Base-by-base conservation (phyloP, 2,329 filamentous ascomycete species). In the Talaromyces sp. region DNA sequence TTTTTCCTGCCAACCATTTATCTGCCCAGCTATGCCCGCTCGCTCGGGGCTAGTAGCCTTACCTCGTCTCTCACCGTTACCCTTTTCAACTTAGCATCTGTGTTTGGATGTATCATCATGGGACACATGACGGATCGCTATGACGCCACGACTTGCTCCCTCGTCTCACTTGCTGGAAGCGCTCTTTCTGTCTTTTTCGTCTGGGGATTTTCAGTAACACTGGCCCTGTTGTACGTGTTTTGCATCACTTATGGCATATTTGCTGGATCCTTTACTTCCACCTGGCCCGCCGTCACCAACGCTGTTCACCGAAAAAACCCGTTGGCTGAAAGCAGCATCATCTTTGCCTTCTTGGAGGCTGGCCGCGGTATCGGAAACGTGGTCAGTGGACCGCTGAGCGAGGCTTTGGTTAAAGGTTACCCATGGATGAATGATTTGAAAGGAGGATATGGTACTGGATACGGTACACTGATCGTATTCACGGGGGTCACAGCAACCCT, bases 351-450 rank as follows among this genome's bases (percentile, higher is more conserved):
- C 15, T 71, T 84, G 58, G 76, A 77, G 10, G 78, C 78, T 9
- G 81, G 81, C 0, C 79, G 81, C 52, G 82, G 82, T 0, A 74
- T 84, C 22, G 82, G 82, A 3, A 81, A 79, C 67, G 70, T 85
- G 10, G 75, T 79, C 10, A 78, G 75, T 62, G 82, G 82, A 3
- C 82, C 82, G 0, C 68, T 84, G 49, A 83, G 81, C 55, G 81
- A 83, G 66, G 75, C 71, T 15, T 65, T 82, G 36, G 19, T 72
- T 1, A 56, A 62, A 17, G 65, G 59, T 15, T 66, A 64, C 39
- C 30, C 47, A 7, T 67, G 66, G 65, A 49, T 64, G 27, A 44
- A 59, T 75, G 65, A 54, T 5, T 54, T 62, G 27, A 66, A 64
- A 2, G 55, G 61, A 17, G 68, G 64, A 3, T 73, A 73, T 63